Evolutionary conservation across 129 eudicot species (phyloP).

Genomic region (Tagetes patula): DNA sequence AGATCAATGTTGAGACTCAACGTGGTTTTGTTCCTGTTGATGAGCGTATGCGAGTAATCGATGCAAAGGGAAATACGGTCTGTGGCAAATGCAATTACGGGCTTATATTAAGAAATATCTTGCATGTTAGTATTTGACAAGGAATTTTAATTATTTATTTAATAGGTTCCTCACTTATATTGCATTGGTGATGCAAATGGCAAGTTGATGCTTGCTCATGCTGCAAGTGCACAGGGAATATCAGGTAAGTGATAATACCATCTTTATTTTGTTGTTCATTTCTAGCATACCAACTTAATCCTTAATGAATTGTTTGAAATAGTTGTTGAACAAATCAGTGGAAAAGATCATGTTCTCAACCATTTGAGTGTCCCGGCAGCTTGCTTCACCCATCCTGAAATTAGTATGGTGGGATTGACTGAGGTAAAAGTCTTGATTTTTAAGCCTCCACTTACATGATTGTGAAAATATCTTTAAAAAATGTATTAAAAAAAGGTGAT

Average conservation of each 20-base stretch:
- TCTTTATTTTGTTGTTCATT: slow-evolving; percentile 1
- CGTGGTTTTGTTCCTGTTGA: slow-evolving; percentile 96
- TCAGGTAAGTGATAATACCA: slow-evolving; percentile 52
- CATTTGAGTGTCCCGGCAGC: slow-evolving; percentile 95
- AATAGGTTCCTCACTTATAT: slow-evolving; percentile 85
- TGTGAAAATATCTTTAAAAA: slow-evolving; percentile 5
- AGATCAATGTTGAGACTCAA: slow-evolving; percentile 87
- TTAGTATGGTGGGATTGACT: slow-evolving; percentile 96
- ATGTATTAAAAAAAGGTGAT: neutral
- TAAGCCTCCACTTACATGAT: slow-evolving; percentile 4
- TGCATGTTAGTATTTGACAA: slow-evolving; percentile 13
- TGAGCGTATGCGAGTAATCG: slow-evolving; percentile 88
- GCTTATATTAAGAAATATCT: slow-evolving; percentile 12
- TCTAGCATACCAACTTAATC: neutral
- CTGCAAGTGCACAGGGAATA: slow-evolving; percentile 99
- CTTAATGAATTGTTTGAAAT: slow-evolving; percentile 10
- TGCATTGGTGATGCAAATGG: slow-evolving; percentile 99
- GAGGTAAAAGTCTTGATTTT: slow-evolving; percentile 50
- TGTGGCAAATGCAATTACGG: slow-evolving; percentile 21
- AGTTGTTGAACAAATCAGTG: slow-evolving; percentile 96
- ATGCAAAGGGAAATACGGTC: slow-evolving; percentile 80
- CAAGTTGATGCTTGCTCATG: slow-evolving; percentile 98
- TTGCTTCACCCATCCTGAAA: slow-evolving; percentile 98
- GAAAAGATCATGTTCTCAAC: slow-evolving; percentile 86
- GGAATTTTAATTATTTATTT: neutral